Conservation (phyloP, 2,329 filamentous ascomycete species). For the Fusarium avenaceum region DNA sequence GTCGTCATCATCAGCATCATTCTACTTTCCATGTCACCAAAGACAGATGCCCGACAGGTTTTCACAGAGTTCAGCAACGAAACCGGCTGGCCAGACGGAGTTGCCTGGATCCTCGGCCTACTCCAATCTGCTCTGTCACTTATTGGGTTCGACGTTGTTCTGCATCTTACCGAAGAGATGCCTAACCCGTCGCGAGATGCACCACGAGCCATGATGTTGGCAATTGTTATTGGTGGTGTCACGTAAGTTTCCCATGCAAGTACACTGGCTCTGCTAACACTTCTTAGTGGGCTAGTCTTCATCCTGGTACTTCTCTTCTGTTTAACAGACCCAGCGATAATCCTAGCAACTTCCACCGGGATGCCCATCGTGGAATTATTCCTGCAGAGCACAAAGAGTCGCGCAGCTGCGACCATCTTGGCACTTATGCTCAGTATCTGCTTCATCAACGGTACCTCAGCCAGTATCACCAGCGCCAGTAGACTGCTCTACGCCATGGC, state of each 20-base stretch:
- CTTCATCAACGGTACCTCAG: constrained; percentile 61
- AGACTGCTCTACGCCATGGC: constrained; percentile 57
- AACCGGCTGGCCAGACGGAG: constrained; percentile 61
- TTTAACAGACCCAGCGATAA: constrained; percentile 54
- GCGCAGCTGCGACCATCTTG: constrained; percentile 55
- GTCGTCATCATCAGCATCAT: constrained; percentile 60
- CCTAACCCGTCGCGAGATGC: constrained; percentile 57
- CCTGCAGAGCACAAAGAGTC: constrained; percentile 57
- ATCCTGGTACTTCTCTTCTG: constrained; percentile 60
- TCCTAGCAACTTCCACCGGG: constrained; percentile 56
- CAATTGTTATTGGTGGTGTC: constrained; percentile 58
- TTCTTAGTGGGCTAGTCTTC: constrained; percentile 52
- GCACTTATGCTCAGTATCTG: constrained; percentile 58
- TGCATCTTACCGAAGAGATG: constrained; percentile 64
- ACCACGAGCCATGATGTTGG: constrained; percentile 59
- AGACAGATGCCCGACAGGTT: constrained; percentile 59
- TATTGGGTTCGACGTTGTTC: constrained; percentile 60
- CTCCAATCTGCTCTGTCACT: constrained; percentile 56
- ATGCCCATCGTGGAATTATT: constrained; percentile 63
- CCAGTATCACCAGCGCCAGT: constrained; percentile 56
- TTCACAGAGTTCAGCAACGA: constrained; percentile 61
- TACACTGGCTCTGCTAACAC: background rate
- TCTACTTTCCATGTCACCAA: constrained; percentile 55
- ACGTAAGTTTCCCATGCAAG: constrained; percentile 50
- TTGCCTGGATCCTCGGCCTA: constrained; percentile 63